Percentiles rank a stretch among this genome's conserved stretches.
Evolutionary conservation across 768 basidiomycete species (phyloP).

Genomic region (Coprinopsis cinerea): DNA sequence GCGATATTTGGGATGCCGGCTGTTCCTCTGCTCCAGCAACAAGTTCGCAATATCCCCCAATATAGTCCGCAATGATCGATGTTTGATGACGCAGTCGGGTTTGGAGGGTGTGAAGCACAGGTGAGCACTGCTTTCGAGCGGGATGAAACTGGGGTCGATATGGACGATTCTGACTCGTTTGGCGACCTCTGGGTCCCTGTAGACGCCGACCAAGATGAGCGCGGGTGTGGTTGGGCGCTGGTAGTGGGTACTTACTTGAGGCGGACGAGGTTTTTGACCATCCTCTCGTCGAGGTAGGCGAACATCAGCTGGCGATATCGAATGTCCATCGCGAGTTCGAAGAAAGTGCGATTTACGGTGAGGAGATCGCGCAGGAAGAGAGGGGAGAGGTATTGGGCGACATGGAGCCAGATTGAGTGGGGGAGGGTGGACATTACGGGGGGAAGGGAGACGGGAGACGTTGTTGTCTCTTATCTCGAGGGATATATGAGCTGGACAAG

Average conservation of each 20-base stretch:
- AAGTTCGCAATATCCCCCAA: constrained; percentile 29
- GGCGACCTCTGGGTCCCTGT: constrained; percentile 43
- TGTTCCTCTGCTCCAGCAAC: constrained; percentile 24
- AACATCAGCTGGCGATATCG: constrained; percentile 46
- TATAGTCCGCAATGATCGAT: constrained; percentile 23
- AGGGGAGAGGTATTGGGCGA: constrained; percentile 29
- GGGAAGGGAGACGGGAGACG: constrained; percentile 1
- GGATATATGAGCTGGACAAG: constrained; percentile 11
- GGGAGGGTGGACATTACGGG: constrained; percentile 18
- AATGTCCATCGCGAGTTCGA: constrained; percentile 38
- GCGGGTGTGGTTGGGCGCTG: neutral
- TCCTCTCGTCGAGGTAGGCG: constrained; percentile 39
- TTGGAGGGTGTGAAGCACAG: constrained; percentile 11
- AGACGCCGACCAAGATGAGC: neutral
- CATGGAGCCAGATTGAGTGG: constrained; percentile 31
- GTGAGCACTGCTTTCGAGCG: neutral
- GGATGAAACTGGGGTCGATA: constrained; percentile 42
- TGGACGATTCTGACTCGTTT: constrained; percentile 43
- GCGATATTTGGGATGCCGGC: constrained; percentile 22
- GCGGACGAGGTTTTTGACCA: constrained; percentile 34
- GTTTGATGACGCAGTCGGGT: constrained; percentile 8
- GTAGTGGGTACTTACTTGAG: constrained; percentile 26
- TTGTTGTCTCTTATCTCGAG: neutral
- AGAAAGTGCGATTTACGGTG: constrained; percentile 32
- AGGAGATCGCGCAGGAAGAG: constrained; percentile 27